These are phyloP conservation scores for Geotrichum bryndzae DNA, from an alignment of 1,139 yeast species.

Conservation along the genomic window DNA sequence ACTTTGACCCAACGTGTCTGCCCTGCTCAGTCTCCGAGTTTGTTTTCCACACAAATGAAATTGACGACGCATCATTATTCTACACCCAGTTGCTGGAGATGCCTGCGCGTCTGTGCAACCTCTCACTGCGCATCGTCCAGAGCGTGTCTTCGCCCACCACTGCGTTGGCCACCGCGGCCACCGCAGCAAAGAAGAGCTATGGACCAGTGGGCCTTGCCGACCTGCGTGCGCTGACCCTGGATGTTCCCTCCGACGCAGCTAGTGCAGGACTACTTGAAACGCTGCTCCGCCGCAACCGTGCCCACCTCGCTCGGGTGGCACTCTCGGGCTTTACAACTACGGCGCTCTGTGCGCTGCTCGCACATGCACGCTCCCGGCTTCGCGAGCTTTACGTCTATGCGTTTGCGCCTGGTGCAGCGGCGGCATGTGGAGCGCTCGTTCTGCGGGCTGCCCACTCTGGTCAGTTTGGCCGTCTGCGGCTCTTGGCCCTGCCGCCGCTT, in stretches of 20 bases:
- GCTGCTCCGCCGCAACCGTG: not conserved
- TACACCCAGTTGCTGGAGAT: not conserved
- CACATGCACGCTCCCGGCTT: not conserved
- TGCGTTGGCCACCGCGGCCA: not conserved
- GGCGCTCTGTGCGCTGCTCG: not conserved
- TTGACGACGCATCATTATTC: slow-evolving; percentile 8
- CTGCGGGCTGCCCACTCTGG: not conserved
- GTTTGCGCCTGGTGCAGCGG: slow-evolving; percentile 3
- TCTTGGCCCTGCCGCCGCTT: slow-evolving; percentile 3
- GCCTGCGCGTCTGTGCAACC: not conserved
- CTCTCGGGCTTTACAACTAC: not conserved
- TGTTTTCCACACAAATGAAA: slow-evolving; percentile 12
- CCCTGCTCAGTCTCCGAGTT: slow-evolving; percentile 6
- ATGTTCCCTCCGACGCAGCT: slow-evolving; percentile 1
- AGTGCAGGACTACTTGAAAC: not conserved
- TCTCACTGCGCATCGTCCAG: slow-evolving; percentile 10
- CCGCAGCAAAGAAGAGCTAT: not conserved
- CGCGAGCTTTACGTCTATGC: slow-evolving; percentile 7
- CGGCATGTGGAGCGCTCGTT: slow-evolving; percentile 2
- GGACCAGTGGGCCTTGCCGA: not conserved
- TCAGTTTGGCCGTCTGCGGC: slow-evolving; percentile 1
- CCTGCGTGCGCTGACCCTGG: slow-evolving; percentile 5
- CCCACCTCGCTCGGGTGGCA: not conserved
- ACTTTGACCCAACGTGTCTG: slow-evolving; percentile 7
- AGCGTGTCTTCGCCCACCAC: not conserved